Base-by-base conservation (phyloP, 2,329 filamentous ascomycete genomes). In the Penicillium sp. region DNA sequence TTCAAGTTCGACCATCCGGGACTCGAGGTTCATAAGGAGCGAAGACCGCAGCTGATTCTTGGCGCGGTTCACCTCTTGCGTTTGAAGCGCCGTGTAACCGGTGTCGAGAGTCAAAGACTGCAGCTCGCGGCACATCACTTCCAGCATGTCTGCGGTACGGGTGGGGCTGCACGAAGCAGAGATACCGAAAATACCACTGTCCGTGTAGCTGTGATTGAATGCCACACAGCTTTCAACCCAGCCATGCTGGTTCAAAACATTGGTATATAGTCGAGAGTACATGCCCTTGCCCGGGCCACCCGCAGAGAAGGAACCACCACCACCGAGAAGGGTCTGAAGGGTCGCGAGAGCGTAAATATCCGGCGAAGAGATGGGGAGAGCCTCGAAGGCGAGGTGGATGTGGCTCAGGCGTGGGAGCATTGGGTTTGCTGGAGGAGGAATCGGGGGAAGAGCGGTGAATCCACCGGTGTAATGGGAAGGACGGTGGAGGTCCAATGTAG, bases 231-330 rank as follows among this genome's bases (percentile, higher is more conserved):
- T 90, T 73, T 98, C 93, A 26, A 98, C 89, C 91, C 91, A 98
- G 59, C 87, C 89, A 73, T 95, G 85, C 72, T 97, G 90, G 75
- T 98, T 98, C 44, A 98, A 81, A 0, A 97, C 91, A 67, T 96
- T 95, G 54, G 90, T 97, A 77, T 96, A 98, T 7, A 98, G 81
- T 9, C 93, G 86, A 34, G 88, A 95, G 77, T 97, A 97, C 93
- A 98, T 98, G 68, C 93, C 93, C 76, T 98, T 98, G 45, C 93
- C 93, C 4, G 93, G 93, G 0, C 93, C 93, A 60, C 93, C 93
- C 46, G 93, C 93, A 12, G 88, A 95, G 75, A 98, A 98, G 47
- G 90, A 96, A 25, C 93, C 93, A 42, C 93, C 93, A 41, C 93
- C 93, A 49, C 93, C 93, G 32, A 98, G 87, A 8, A 98, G 85